phyloP scores from a whole-genome alignment of 177 flowering plant species.

The Vitis hybrid region DNA sequence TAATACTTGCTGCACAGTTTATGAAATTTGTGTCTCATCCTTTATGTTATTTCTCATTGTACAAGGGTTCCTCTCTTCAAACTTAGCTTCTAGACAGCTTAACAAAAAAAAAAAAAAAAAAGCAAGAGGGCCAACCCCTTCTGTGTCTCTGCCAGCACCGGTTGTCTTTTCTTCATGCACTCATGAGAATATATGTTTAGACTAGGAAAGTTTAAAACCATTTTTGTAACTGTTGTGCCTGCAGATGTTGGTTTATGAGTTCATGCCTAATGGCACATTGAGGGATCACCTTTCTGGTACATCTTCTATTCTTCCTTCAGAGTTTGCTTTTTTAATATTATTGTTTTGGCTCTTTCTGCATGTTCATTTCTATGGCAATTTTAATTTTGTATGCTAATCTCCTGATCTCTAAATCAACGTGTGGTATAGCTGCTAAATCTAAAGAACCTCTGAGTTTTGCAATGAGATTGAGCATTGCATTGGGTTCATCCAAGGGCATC shows the following conservation, averaged over 20 bases:
- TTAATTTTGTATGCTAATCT: neutral
- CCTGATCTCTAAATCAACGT: neutral
- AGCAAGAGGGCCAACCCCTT: too few species aligned
- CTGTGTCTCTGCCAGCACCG: too few species aligned
- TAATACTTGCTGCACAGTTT: too few species aligned
- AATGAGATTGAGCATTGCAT: slow-evolving; percentile 55
- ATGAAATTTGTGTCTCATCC: too few species aligned
- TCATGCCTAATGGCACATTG: slow-evolving; percentile 66
- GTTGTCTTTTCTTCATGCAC: neutral
- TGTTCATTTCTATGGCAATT: neutral
- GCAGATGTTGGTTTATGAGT: slow-evolving; percentile 77
- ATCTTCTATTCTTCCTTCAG: neutral
- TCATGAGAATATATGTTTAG: too few species aligned
- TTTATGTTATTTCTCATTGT: too few species aligned
- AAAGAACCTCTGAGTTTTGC: slow-evolving; percentile 40
- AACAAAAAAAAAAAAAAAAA: too few species aligned
- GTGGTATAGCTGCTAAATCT: slow-evolving; percentile 31
- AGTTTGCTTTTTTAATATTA: neutral
- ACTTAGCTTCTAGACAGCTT: too few species aligned
- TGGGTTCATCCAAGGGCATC: slow-evolving; percentile 76
- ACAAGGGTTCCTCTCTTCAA: too few species aligned
- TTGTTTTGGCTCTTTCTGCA: neutral
- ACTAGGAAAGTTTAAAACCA: too few species aligned
- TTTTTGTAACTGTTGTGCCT: neutral
- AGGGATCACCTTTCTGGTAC: slow-evolving; percentile 61